A percentile compares a stretch with the other conserved stretches of the same genome.
phyloP scores from a whole-genome alignment of 768 basidiomycete genomes.

The Suillus clintonianus region DNA sequence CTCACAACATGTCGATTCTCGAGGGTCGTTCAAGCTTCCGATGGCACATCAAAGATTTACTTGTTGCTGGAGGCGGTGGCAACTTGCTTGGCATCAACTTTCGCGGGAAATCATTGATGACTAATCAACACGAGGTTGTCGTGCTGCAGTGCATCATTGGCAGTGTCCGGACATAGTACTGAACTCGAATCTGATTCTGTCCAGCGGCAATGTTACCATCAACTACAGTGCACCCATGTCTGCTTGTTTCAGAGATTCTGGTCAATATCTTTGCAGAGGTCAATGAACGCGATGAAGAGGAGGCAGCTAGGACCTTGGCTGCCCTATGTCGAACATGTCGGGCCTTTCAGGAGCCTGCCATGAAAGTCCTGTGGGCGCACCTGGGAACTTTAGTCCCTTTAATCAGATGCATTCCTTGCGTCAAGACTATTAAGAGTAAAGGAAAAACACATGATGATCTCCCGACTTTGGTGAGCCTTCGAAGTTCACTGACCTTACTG shows the following conservation, averaged over 20 bases:
- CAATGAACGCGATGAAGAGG: slow-evolving; percentile 2
- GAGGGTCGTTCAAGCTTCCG: no score
- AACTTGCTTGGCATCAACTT: background rate
- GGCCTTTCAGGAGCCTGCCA: slow-evolving; percentile 2
- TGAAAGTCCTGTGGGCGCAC: slow-evolving; percentile 7
- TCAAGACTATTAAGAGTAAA: background rate
- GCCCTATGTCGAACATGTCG: slow-evolving; percentile 6
- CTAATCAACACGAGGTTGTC: background rate
- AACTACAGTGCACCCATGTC: slow-evolving; percentile 1
- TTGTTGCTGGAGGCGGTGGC: background rate
- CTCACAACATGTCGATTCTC: no score
- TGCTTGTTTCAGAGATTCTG: slow-evolving; percentile 1
- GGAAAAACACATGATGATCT: background rate
- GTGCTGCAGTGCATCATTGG: background rate
- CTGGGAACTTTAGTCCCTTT: slow-evolving; percentile 2
- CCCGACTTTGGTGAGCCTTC: background rate
- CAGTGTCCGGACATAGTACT: background rate
- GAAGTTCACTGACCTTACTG: background rate
- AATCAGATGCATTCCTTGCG: slow-evolving; percentile 2
- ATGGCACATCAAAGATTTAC: no score
- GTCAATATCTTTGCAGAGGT: slow-evolving; percentile 4
- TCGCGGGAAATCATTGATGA: background rate
- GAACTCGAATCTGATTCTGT: background rate
- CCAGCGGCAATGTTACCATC: background rate
- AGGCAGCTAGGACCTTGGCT: slow-evolving; percentile 4